Conservation (phyloP, 495 filamentous ascomycete genomes). For the Aspergillus carlsbadensis region DNA sequence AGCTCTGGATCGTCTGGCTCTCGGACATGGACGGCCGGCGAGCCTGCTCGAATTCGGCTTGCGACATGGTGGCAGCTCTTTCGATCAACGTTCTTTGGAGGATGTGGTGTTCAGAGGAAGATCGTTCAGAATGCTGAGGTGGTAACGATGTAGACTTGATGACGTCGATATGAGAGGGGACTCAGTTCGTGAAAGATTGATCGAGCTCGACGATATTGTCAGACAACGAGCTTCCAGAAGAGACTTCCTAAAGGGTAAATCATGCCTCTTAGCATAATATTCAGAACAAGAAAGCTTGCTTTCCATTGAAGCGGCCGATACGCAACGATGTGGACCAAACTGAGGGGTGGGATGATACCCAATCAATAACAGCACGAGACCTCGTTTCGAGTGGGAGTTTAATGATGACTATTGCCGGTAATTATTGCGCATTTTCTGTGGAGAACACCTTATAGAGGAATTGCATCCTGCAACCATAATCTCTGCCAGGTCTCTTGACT, state of each 20-base stretch:
- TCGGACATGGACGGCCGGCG: slow-evolving; percentile 40
- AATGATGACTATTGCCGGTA: not conserved
- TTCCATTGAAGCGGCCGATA: no score
- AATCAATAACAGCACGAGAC: not conserved
- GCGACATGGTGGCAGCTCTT: slow-evolving; percentile 28
- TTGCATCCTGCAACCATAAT: not conserved
- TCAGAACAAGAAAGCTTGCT: not conserved
- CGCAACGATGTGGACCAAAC: not conserved
- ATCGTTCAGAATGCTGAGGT: not conserved
- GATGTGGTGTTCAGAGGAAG: not conserved
- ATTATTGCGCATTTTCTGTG: not conserved
- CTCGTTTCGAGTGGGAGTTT: not conserved
- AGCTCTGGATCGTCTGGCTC: slow-evolving; percentile 40
- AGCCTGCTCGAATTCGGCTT: slow-evolving; percentile 26
- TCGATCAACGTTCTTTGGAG: not conserved
- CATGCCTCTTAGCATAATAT: not conserved
- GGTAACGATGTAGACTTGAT: slow-evolving; percentile 18
- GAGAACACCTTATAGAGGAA: not conserved
- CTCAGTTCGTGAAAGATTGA: not conserved
- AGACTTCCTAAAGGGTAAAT: not conserved
- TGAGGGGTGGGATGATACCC: not conserved
- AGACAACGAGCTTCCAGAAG: not conserved
- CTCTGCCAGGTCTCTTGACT: not conserved
- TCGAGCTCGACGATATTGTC: not conserved
- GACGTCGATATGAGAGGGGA: slow-evolving; percentile 23